Evolutionary conservation across 495 filamentous ascomycete species (phyloP).

Genomic region (Zalerion maritima): DNA sequence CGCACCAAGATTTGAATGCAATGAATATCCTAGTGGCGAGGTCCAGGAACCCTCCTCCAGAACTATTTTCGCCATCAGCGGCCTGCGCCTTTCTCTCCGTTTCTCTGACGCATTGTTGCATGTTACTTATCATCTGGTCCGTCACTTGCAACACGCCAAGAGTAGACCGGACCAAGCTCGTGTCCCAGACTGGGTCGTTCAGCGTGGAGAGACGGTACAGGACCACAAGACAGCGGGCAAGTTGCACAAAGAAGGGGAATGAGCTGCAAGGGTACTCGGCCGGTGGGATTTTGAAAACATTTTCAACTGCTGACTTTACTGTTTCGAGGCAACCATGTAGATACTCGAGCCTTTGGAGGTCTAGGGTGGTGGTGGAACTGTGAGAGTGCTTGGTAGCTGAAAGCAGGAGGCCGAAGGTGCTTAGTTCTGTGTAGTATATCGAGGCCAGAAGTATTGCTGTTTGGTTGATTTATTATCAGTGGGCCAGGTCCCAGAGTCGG

Average conservation of each 20-base stretch:
- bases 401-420: constrained; percentile 17
- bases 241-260: constrained; percentile 24
- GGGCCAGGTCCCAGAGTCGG: no score
- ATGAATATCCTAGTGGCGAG: no score
- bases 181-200: constrained; percentile 27
- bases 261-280: constrained; percentile 13
- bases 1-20: no score
- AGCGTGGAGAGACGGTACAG: constrained; percentile 26
- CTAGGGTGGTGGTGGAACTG: constrained; percentile 8
- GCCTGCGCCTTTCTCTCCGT: no score
- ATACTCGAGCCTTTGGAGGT: constrained; percentile 21
- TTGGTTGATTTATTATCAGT: constrained; percentile 3
- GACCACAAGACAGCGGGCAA: constrained; percentile 19
- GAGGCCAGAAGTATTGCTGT: constrained; percentile 18
- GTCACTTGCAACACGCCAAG: no score
- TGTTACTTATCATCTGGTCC: no score
- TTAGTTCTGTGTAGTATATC: constrained; percentile 22
- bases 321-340: constrained; percentile 21
- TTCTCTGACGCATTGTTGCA: no score
- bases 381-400: constrained; percentile 9
- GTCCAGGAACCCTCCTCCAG: no score
- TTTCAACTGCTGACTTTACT: constrained; percentile 21
- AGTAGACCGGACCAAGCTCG: no score
- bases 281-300: constrained; percentile 17
- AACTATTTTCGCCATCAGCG: no score